Percentiles rank a stretch among this genome's conserved stretches.
These are phyloP conservation scores for Trichoderma koningiopsis DNA, from an alignment of 2,329 filamentous ascomycete genomes.

Conservation along the genomic window DNA sequence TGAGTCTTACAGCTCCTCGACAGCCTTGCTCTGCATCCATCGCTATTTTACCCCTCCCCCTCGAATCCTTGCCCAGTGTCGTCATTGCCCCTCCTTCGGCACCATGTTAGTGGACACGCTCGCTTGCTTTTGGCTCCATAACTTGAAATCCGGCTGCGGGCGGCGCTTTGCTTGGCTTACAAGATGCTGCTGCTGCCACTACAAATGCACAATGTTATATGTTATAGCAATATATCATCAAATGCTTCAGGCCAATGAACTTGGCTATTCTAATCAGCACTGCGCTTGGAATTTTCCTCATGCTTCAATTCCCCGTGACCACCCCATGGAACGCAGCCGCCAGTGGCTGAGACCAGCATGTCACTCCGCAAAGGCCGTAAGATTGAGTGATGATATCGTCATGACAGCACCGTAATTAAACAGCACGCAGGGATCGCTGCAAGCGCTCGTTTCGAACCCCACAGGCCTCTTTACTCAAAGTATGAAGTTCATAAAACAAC, in stretches of 20 bases:
- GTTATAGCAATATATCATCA: background rate
- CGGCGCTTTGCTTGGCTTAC: background rate
- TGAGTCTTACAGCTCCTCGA: background rate
- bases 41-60: conserved; percentile 11
- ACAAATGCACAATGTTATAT: background rate
- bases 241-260: background rate
- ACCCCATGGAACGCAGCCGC: conserved; percentile 6
- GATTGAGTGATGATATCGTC: background rate
- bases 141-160: background rate
- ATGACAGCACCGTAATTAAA: background rate
- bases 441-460: background rate
- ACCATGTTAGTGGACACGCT: background rate
- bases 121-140: background rate
- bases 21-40: background rate
- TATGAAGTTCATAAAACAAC: background rate
- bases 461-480: background rate
- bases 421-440: background rate
- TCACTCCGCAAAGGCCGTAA: background rate
- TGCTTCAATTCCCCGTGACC: conserved; percentile 10
- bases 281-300: conserved; percentile 5
- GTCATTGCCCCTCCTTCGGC: conserved; percentile 20
- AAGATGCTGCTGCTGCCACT: background rate
- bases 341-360: conserved; percentile 9
- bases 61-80: conserved; percentile 13
- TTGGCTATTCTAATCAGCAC: background rate